Evolutionary conservation across 179 eudicot genomes (phyloP), one percentile per base, ranked within the genome.

Genomic region (Spinacia oleracea): DNA sequence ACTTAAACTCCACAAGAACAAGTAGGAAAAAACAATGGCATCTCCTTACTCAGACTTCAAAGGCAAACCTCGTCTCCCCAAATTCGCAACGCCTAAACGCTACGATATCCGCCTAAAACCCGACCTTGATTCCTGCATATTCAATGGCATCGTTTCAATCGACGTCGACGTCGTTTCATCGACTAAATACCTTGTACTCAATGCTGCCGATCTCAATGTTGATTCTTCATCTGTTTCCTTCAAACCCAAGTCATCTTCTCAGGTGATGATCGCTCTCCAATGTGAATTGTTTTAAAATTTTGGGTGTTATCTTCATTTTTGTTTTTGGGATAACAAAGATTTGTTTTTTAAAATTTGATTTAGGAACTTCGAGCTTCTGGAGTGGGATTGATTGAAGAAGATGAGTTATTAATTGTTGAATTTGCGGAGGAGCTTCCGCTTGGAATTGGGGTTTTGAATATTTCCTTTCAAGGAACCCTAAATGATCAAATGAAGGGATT

Each of bases 401-500:
- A 96, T 87, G 98, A 92, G 88, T 87, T 94, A 32, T 65, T 90
- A 84, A 92, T 96, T 85, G 73, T 79, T 70, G 97, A 90, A 80
- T 96, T 96, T 79, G 79, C 84, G 8, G 86, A 91, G 75, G 90
- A 81, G 80, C 87, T 96, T 73, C 94, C 94, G 4, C 23, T 80
- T 74, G 97, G 97, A 34, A 74, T 70, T 34, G 99, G 98, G 70
- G 78, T 83, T 81, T 83, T 96, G 84, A 77, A 81, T 34, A 84
- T 96, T 42, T 76, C 79, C 1, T 96, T 92, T 63, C 84, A 86
- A 42, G 99, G 98, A 73, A 96, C 89, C 77, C 86, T 96, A 40
- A 96, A 94, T 84, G 98, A 96, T 81, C 88, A 90, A 74, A 96
- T 96, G 99, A 96, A 94, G 83, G 99, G 99, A 0, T 96, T 96